Conservation (phyloP, 169 alveolate species). For the Cryptosporidium parvum region DNA sequence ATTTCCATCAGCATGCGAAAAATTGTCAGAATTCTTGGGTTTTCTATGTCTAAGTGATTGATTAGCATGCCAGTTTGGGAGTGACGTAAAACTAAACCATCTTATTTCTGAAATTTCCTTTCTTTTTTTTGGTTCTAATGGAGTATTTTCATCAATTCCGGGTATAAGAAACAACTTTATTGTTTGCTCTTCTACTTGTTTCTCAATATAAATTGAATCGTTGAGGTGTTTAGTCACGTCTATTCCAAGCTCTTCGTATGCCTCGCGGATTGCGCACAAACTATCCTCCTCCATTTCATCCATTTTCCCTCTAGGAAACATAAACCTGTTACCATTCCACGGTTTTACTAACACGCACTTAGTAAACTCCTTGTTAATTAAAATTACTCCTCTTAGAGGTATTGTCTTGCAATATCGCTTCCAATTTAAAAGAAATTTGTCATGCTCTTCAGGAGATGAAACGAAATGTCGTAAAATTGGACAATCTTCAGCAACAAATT, state of each 20-base stretch:
- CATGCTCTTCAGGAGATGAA: constrained; percentile 83
- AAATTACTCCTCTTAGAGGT: constrained; percentile 91
- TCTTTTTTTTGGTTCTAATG: constrained; percentile 84
- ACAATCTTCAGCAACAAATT: constrained; percentile 87
- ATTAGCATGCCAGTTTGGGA: constrained; percentile 70
- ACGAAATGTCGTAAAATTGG: constrained; percentile 79
- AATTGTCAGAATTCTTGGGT: constrained; percentile 13
- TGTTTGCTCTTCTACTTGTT: constrained; percentile 83
- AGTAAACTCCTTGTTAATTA: constrained; percentile 84
- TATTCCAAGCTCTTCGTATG: constrained; percentile 93
- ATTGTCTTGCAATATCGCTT: constrained; percentile 84
- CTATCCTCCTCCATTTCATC: constrained; percentile 93
- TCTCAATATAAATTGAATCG: constrained; percentile 84
- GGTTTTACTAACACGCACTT: constrained; percentile 87
- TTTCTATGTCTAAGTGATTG: constrained; percentile 21
- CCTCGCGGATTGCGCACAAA: constrained; percentile 94
- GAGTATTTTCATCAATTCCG: constrained; percentile 85
- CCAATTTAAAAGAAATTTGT: constrained; percentile 83
- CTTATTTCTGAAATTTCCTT: constrained; percentile 87
- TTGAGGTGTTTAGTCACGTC: constrained; percentile 85
- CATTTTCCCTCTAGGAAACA: constrained; percentile 95
- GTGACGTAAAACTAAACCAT: constrained; percentile 84
- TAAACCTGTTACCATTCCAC: constrained; percentile 88
- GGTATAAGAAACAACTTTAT: constrained; percentile 88
- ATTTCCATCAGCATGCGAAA: background rate